Evolutionary conservation across 306 rosid species (phyloP), one percentile per base, ranked within the genome.

Genomic region (Benincasa hispida): DNA sequence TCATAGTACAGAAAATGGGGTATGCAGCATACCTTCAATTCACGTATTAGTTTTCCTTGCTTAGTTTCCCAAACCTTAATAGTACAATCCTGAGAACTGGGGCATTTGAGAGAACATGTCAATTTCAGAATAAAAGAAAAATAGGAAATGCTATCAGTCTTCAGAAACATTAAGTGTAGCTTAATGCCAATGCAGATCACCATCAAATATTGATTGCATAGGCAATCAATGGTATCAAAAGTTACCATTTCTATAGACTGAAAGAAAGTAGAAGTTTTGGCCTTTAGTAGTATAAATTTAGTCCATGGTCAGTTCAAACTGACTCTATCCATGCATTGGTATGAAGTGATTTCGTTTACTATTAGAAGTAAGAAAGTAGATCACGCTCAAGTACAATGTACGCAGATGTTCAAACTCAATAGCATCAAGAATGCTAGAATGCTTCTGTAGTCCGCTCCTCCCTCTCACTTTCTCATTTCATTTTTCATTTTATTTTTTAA

Each of bases 31-130:
- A 90, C 99, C 93, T 84, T 90, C 79, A 94, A 82, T 86, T 87
- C 97, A 63, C 96, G 93, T 66, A 94, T 88, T 78, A 92, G 87
- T 86, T 92, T 94, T 85, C 99, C 99, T 72, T 94, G 92, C 15
- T 88, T 77, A 74, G 99, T 89, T 85, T 94, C 99, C 97, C 97
- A 94, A 66, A 90, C 91, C 78, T 92, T 94, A 76, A 94, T 90
- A 15, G 93, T 92, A 80, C 97, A 90, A 85, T 92, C 99, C 82
- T 90, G 93, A 28, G 99, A 92, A 76, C 97, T 94, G 85, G 68
- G 75, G 78, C 48, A 78, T 68, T 76, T 65, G 62, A 80, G 27
- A 80, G 53, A 41, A 76, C 75, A 75, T 41, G 62, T 59, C 32
- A 34, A 77, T 78, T 72, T 57, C 19, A 76, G 22, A 47, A 28